Percentiles rank a stretch among this genome's conserved stretches.
phyloP scores from a whole-genome alignment of 2,329 filamentous ascomycete species.

The Tolypocladium endophyticum region DNA sequence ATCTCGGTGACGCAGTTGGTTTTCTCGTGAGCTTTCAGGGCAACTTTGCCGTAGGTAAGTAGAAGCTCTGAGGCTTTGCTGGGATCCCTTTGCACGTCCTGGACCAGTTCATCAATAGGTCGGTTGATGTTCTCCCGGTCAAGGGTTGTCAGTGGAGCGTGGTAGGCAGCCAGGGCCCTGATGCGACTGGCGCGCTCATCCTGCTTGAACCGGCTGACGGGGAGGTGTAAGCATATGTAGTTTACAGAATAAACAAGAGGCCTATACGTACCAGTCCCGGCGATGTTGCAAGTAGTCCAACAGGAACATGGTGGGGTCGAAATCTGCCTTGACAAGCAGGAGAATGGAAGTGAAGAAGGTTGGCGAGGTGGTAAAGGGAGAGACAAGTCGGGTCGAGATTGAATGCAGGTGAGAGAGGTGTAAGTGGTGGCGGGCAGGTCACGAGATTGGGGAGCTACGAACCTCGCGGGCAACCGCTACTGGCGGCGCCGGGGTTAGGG shows the following conservation, averaged over 20 bases:
- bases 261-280: conserved; percentile 49
- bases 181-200: conserved; percentile 62
- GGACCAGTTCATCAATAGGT: conserved; percentile 68
- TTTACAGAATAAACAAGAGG: background rate
- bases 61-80: conserved; percentile 63
- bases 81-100: conserved; percentile 61
- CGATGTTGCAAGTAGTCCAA: conserved; percentile 58
- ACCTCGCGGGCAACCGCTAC: background rate
- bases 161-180: conserved; percentile 54
- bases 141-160: conserved; percentile 47
- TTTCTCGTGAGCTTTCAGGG: conserved; percentile 70
- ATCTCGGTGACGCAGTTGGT: conserved; percentile 89
- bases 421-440: conserved; percentile 3
- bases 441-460: conserved; percentile 2
- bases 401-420: background rate
- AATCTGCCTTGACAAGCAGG: background rate
- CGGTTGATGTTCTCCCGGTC: conserved; percentile 61
- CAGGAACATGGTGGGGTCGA: conserved; percentile 23
- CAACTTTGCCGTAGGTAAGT: conserved; percentile 78
- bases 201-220: conserved; percentile 64
- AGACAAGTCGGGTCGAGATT: background rate
- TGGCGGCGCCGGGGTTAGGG: background rate
- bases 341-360: background rate
- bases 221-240: background rate
- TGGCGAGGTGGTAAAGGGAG: background rate